Conservation (phyloP, 2,329 filamentous ascomycete species). For the Grosmannia penicillata region DNA sequence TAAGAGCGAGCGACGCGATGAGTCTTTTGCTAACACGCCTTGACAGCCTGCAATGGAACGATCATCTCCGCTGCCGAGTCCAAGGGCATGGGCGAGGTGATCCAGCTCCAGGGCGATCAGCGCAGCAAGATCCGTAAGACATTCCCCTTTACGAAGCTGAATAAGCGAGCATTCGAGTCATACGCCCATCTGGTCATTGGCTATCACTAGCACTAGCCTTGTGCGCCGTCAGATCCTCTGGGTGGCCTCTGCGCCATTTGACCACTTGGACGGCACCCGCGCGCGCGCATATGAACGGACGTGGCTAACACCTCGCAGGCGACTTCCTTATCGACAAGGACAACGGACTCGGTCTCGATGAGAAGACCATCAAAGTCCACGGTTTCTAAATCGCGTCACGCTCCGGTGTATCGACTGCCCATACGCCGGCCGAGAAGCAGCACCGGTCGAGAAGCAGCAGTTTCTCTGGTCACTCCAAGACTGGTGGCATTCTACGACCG, state of each 20-base stretch:
- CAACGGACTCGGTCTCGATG: conserved; percentile 82
- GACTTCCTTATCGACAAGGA: conserved; percentile 96
- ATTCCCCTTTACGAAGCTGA: too few relatives aligned
- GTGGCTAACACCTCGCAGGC: conserved; percentile 43
- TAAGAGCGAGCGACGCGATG: background rate
- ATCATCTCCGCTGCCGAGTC: conserved; percentile 12
- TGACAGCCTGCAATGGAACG: conserved; percentile 12
- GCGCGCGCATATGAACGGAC: too few relatives aligned
- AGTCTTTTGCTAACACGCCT: background rate
- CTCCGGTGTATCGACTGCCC: conserved; percentile 1
- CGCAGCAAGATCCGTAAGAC: conserved; percentile 36
- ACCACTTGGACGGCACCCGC: too few relatives aligned
- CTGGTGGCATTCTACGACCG: too few relatives aligned
- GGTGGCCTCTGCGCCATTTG: too few relatives aligned
- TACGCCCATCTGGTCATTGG: too few relatives aligned
- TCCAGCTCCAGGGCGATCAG: conserved; percentile 98
- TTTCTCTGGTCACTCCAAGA: too few relatives aligned
- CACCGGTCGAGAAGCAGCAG: too few relatives aligned
- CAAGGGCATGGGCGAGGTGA: conserved; percentile 14
- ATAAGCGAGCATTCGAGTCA: background rate
- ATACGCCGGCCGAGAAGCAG: background rate
- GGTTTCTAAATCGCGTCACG: conserved; percentile 36
- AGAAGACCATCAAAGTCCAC: conserved; percentile 92
- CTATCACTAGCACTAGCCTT: too few relatives aligned
- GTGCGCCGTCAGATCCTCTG: too few relatives aligned